phyloP scores from a whole-genome alignment of 2,329 filamentous ascomycete genomes.

The Leptographium procerum region DNA sequence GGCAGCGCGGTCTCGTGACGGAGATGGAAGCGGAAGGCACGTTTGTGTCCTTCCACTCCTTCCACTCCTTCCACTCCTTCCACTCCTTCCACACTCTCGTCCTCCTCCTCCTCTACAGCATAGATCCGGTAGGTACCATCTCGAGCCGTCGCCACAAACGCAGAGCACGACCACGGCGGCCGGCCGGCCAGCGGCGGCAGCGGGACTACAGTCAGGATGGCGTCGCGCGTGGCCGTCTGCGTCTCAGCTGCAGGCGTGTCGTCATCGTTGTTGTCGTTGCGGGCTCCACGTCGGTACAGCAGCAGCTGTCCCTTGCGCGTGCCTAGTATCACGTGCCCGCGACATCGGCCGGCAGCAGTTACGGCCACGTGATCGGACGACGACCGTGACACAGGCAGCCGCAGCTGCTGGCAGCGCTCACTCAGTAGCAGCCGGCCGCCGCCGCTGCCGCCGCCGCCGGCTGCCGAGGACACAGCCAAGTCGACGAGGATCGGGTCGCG shows the following conservation, averaged over 20 bases:
- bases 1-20: constrained; percentile 59
- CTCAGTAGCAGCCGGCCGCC: background rate
- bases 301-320: constrained; percentile 40
- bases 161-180: constrained; percentile 25
- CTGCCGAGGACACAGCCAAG: background rate
- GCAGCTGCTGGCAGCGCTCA: background rate
- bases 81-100: no score
- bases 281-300: constrained; percentile 17
- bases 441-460: no score
- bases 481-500: constrained; percentile 22
- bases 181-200: constrained; percentile 23
- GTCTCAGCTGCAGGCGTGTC: constrained; percentile 19
- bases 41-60: no score
- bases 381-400: background rate
- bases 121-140: constrained; percentile 67
- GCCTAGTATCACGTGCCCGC: constrained; percentile 36
- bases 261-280: constrained; percentile 9
- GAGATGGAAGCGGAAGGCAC: constrained; percentile 27
- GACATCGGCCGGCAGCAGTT: constrained; percentile 8
- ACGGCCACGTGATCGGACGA: background rate
- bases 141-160: constrained; percentile 61
- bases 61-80: no score
- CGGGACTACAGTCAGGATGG: constrained; percentile 55
- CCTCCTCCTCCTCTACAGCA: constrained; percentile 14
- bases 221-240: constrained; percentile 20